Conservation (phyloP, 768 basidiomycete species). For the Podaxis mareebaensis region DNA sequence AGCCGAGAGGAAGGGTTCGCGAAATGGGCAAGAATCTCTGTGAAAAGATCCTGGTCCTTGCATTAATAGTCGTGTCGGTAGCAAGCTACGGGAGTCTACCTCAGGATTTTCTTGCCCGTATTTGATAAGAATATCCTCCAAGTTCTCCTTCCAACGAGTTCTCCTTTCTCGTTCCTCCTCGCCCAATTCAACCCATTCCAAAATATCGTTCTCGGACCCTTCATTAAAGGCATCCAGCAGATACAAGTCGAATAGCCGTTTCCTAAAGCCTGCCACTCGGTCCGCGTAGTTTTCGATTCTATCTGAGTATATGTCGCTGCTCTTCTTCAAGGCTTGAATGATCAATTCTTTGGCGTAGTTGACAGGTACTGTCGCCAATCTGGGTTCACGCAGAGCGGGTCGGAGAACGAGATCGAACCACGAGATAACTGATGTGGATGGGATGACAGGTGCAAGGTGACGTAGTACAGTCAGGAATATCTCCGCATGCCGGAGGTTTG, state of each 20-base stretch:
- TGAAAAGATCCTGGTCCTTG: conserved; percentile 61
- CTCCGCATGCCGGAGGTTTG: conserved; percentile 60
- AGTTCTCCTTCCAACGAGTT: conserved; percentile 72
- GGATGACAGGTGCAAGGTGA: conserved; percentile 60
- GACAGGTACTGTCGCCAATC: conserved; percentile 55
- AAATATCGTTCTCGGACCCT: conserved; percentile 66
- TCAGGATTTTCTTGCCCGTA: conserved; percentile 64
- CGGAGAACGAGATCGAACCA: conserved; percentile 86
- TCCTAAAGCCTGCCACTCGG: conserved; percentile 65
- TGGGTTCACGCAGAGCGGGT: conserved; percentile 75
- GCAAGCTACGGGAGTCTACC: conserved; percentile 40
- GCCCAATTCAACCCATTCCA: conserved; percentile 74
- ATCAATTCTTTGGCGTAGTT: conserved; percentile 75
- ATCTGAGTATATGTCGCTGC: conserved; percentile 26
- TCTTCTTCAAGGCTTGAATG: conserved; percentile 56
- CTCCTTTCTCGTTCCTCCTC: conserved; percentile 59
- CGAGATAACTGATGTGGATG: conserved; percentile 67
- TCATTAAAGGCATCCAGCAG: conserved; percentile 78
- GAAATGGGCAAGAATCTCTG: conserved; percentile 67
- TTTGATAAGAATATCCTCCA: conserved; percentile 72
- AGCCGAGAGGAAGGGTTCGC: conserved; percentile 59
- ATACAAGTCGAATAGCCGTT: conserved; percentile 72
- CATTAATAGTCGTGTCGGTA: neutral
- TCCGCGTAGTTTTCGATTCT: conserved; percentile 35
- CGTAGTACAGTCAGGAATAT: conserved; percentile 66